Conservation (phyloP, 257 asterid genomes). For the Ehretia macrophylla region DNA sequence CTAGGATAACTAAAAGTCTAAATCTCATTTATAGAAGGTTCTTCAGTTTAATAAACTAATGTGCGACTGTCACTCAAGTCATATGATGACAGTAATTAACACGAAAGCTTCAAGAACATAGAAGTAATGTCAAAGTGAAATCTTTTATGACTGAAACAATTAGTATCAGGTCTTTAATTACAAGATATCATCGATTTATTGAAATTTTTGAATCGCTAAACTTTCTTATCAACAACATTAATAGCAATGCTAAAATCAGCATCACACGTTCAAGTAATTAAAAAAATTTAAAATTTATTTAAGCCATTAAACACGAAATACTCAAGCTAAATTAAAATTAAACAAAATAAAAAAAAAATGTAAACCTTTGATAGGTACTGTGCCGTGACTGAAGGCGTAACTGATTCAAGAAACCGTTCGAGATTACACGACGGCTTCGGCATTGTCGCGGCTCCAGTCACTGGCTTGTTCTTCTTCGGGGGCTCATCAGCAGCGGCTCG, state of each 20-base stretch:
- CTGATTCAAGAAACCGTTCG: constrained; percentile 66
- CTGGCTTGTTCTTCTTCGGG: constrained; percentile 31
- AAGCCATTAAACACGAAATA: neutral
- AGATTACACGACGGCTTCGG: constrained; percentile 53
- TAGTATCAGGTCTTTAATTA: neutral
- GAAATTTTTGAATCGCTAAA: too few relatives aligned
- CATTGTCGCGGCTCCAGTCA: constrained; percentile 12
- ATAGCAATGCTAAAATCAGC: neutral
- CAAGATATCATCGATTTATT: too few relatives aligned
- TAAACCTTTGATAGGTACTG: constrained; percentile 74
- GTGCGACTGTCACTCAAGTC: too few relatives aligned
- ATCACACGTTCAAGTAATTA: neutral
- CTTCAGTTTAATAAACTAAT: too few relatives aligned
- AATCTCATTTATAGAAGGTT: too few relatives aligned
- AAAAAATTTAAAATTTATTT: too few relatives aligned
- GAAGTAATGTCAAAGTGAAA: neutral
- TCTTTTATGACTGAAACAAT: neutral
- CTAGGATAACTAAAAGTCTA: too few relatives aligned
- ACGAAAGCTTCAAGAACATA: neutral
- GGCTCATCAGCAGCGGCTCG: constrained; percentile 27
- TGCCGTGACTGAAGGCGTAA: constrained; percentile 71
- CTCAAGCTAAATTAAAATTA: neutral
- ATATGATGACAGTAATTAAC: neutral
- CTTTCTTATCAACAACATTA: too few relatives aligned
- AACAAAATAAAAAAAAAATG: too few relatives aligned